Base-by-base conservation (phyloP, 345 rosid genomes). In the Euclidium syriacum region DNA sequence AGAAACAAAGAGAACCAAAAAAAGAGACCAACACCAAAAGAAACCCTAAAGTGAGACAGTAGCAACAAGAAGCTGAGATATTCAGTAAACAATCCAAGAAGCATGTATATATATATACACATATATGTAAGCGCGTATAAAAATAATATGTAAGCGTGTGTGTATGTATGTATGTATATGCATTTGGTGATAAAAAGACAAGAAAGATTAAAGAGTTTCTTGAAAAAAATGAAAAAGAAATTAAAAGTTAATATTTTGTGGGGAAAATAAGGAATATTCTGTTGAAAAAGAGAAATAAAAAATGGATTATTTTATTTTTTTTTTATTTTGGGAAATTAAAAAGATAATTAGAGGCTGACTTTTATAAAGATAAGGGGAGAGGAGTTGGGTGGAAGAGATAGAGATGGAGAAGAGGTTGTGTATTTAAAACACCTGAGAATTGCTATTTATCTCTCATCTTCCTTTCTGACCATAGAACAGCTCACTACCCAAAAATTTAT, bases 341-440 rank as follows among this genome's bases (percentile, higher is more conserved):
- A 51, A 42, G 40, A 69, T 30, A 62, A 61, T 53, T 52, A 70
- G 68, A 35, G 68, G 68, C 55, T 53, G 57, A 35, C 42, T 70
- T 69, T 62, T 7, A 35, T 10, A 46, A 30, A 55, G 68, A 54
- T 44, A 62, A 46, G 55, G 24, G 43, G 52, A 36, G 14, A 11
- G 14, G 59, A 39, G 50, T 70, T 54, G 68, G 69, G 68, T 62
- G 63, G 74, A 62, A 60, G 67, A 66, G 61, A 60, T 43, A 62
- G 67, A 70, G 56, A 70, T 53, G 52, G 62, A 52, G 57, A 61
- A 59, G 54, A 51, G 53, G 55, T 34, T 52, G 63, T 6, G 50
- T 62, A 62, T 62, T 70, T 70, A 70, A 64, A 70, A 70, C 74
- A 62, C 64, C 74, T 70, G 74, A 62, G 55, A 55, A 32, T 52